Conservation (phyloP, 176 grass and related monocot genomes). For the Phyllostachys edulis region DNA sequence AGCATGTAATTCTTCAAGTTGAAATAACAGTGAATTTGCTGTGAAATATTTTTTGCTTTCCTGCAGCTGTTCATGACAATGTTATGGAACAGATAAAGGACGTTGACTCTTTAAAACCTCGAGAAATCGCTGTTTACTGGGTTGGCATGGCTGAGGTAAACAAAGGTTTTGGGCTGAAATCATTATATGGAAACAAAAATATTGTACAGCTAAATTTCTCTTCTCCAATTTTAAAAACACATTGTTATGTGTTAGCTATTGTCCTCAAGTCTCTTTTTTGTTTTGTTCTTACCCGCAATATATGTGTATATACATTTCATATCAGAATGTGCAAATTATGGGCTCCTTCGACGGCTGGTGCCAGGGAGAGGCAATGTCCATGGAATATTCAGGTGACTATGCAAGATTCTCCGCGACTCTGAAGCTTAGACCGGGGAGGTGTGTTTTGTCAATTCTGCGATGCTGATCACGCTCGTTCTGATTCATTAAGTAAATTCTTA, state of each 20-base stretch:
- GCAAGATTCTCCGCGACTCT: conserved; percentile 71
- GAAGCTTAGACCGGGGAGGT: conserved; percentile 94
- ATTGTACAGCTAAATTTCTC: neutral
- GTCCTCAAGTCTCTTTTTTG: neutral
- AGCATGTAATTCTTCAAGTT: conserved; percentile 3
- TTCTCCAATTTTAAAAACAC: neutral
- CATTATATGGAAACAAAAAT: neutral
- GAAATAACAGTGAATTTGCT: conserved; percentile 8
- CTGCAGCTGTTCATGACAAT: conserved; percentile 68
- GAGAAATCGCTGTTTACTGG: conserved; percentile 61
- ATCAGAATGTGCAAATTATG: conserved; percentile 86
- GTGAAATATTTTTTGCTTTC: conserved; percentile 13
- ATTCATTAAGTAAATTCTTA: conserved; percentile 7
- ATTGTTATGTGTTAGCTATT: neutral
- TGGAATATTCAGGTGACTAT: conserved; percentile 68
- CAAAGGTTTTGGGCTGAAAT: conserved; percentile 5
- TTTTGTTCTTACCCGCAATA: neutral
- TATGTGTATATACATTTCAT: neutral
- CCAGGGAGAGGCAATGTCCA: conserved; percentile 75
- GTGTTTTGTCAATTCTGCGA: conserved; percentile 14
- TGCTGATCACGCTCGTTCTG: neutral
- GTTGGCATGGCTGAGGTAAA: conserved; percentile 98
- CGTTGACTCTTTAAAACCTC: conserved; percentile 62
- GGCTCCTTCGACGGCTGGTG: conserved; percentile 94
- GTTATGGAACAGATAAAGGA: conserved; percentile 72